Base-by-base conservation (phyloP, 2,329 filamentous ascomycete genomes). In the Fulvia fulva region DNA sequence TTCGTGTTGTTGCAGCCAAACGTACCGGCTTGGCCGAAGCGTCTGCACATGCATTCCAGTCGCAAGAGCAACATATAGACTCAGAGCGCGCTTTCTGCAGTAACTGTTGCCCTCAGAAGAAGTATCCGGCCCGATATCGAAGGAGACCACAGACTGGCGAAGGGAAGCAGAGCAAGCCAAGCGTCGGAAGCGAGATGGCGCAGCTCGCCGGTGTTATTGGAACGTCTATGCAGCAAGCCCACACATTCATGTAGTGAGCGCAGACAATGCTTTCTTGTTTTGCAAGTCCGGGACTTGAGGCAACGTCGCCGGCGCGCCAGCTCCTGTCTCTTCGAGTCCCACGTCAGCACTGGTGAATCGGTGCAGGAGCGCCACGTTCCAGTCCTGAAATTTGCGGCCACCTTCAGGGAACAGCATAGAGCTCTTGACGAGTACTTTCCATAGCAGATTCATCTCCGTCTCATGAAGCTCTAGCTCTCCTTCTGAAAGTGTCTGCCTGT, bases 371-470 rank as follows among this genome's bases (percentile, higher is more conserved):
- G 62, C 60, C n/a, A 66, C 64, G n/a, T 60, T 55, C 64, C 64
- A 66, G 5, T 56, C 32, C 34, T 64, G 64, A 45, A 66, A 66
- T 21, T 53, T 64, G 16, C 55, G 57, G 26, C 60, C 63, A 46
- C 58, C 55, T 14, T 56, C 62, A 34, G 69, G 65, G 32, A 70
- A 64, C 55, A 71, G 61, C 44, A 8, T 25, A 19, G 57, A 58
- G 57, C 70, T 61, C 43, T 67, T 23, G 44, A 66, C 50, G 57
- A 71, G 49, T 59, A 68, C 85, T 7, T 67, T 68, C 11, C 75
- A 68, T 25, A 91, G 73, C 9, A 71, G 73, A 69, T 57, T 26
- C 51, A 65, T 56, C 41, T 70, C 68, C 3, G 55, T 53, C 0
- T 45, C 25, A n/a, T 60, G 58, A 14, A 71, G 41, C 41, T 70